Evolutionary conservation across 176 grass and related monocot genomes (phyloP).

Genomic region (Triticum turgidum): DNA sequence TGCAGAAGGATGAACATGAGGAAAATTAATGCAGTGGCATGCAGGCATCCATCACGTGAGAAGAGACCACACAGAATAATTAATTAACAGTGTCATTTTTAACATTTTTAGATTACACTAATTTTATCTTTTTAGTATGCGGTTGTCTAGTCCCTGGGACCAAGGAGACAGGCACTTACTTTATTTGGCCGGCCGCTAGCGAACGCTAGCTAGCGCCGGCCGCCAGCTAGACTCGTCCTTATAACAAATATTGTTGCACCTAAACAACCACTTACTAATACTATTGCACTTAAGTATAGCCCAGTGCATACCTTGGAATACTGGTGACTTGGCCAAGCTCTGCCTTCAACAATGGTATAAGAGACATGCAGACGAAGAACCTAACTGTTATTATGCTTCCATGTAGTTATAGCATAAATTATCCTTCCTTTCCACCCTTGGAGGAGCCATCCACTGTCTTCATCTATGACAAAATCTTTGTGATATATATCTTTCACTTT

Average conservation of each 20-base stretch:
- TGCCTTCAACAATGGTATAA: constrained; percentile 13
- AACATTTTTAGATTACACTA: too few relatives aligned
- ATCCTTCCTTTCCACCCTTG: constrained; percentile 99
- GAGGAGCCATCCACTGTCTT: constrained; percentile 85
- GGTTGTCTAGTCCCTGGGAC: too few relatives aligned
- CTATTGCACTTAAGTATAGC: neutral
- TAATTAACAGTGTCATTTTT: too few relatives aligned
- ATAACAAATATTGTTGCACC: neutral
- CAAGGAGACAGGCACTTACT: too few relatives aligned
- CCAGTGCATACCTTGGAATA: constrained; percentile 31
- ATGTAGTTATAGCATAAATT: constrained; percentile 86
- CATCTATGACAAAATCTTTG: constrained; percentile 97
- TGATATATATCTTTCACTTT: constrained; percentile 88
- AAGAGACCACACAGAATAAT: too few relatives aligned
- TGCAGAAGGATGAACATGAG: too few relatives aligned
- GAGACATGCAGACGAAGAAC: neutral
- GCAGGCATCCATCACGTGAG: too few relatives aligned
- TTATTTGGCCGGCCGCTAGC: too few relatives aligned
- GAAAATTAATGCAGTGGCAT: too few relatives aligned
- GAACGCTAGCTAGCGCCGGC: too few relatives aligned
- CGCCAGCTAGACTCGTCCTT: neutral
- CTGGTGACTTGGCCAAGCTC: neutral
- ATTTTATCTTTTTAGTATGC: too few relatives aligned
- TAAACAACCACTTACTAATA: neutral
- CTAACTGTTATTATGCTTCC: constrained; percentile 70